Evolutionary conservation across 1,284 basidiomycete genomes (phyloP), one percentile per base, ranked within the genome.

Genomic region (Microbotryum lychnidis-dioicae): DNA sequence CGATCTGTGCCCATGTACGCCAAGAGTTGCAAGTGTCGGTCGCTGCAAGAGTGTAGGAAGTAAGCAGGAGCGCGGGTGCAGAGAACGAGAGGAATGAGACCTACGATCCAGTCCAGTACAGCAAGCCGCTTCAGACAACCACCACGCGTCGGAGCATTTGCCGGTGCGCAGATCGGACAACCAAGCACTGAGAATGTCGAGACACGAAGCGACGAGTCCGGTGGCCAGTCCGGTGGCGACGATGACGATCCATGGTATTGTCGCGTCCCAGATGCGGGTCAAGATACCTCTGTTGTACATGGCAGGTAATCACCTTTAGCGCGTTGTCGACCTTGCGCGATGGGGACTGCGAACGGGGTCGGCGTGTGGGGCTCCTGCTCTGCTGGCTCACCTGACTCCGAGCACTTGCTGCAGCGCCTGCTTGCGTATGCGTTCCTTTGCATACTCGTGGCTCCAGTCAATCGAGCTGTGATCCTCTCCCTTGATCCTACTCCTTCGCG

Each of bases 121-220:
- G 69, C 87, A 89, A 20, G 83, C 77, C 37, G 83, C 82, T 71
- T 84, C 81, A 67, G 86, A 87, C 74, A 87, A 86, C 75, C 86
- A 84, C 76, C 87, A 83, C 6, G 83, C 84, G 67, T 84, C 83
- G 14, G 80, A 75, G 70, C 87, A 89, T 20, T 81, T 79, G 16
- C 87, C 87, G 73, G 84, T 82, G 20, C 84, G 79, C 44, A 89
- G 72, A 70, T 88, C 86, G 49, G 81, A 81, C 59, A 89, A 75
- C 87, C 86, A 89, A 74, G 82, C 82, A 10, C 87, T 85, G 33
- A 87, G 75, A 6, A 88, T 81, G 73, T 88, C 87, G 59, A 89
- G 71, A 81, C 82, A 86, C 7, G 84, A 86, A 29, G 86, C 86
- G 25, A 83, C 79, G 5, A 84, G 74, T 1, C 87, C 86, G 53